Base-by-base conservation (phyloP, 768 basidiomycete genomes). In the Kondoa subrosea region DNA sequence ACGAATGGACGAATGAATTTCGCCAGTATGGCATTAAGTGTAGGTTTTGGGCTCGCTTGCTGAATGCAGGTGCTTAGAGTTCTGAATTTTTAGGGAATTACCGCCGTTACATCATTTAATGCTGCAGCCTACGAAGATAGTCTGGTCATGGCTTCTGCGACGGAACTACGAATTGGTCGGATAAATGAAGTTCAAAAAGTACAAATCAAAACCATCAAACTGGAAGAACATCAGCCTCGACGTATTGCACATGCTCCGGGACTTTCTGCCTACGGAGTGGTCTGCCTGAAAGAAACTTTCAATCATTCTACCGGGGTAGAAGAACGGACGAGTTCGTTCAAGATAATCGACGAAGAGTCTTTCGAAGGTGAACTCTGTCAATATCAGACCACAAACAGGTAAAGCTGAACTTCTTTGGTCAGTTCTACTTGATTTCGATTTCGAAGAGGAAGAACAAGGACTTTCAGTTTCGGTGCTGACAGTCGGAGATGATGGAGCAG, bases 11-110 rank as follows among this genome's bases (percentile, higher is more conserved):
- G 84, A 34, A 73, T 92, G 56, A 80, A 81, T 3, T 82, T 83
- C 72, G 87, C 88, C 8, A 83, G 87, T 0, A 80, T 91, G 32
- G 83, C 85, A 77, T 74, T 89, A 64, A 89, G 87, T 81, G 84
- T 83, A 33, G 26, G 76, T 66, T 0, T 34, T 31, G n/a, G 17
- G 21, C 31, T 1, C 27, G 15, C 30, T 3, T 1, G 31, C n/a
- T n/a, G n/a, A 26, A 12, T 57, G 31, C 15, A 40, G n/a, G n/a
- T 63, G 26, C 34, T 63, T 2, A 15, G 33, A n/a, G 64, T 17
- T 50, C 25, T 3, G 2, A 1, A 3, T 29, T 34, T 3, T 66
- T 72, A 83, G 78, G 84, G 86, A 71, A 78, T 86, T 33, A 77
- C 74, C 33, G 82, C 85, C 17, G 82, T 82, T 17, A 78, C 80